phyloP scores from a whole-genome alignment of 192 early-diverging fungal genomes.

The Gonapodya sp. region DNA sequence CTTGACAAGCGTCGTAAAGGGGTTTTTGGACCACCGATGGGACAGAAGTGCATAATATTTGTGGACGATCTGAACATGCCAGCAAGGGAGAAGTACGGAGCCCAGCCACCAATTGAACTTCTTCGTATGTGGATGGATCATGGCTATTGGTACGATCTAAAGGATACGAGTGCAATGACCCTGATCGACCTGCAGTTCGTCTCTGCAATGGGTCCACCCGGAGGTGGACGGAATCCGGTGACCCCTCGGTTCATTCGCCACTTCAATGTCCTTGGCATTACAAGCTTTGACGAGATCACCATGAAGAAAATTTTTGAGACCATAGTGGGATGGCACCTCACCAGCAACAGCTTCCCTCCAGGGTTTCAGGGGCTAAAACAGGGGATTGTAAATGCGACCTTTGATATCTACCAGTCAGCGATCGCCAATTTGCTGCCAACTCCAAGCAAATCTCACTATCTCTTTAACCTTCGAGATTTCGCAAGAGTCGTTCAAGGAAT shows the following conservation, averaged over 20 bases:
- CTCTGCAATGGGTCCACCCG: slow-evolving; percentile 50
- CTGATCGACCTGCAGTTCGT: slow-evolving; percentile 50
- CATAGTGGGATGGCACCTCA: slow-evolving; percentile 47
- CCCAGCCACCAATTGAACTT: slow-evolving; percentile 51
- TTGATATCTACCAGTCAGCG: slow-evolving; percentile 39
- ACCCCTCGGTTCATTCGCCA: slow-evolving; percentile 44
- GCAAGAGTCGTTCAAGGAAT: slow-evolving; percentile 46
- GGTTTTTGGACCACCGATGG: slow-evolving; percentile 45
- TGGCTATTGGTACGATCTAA: slow-evolving; percentile 45
- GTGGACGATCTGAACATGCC: slow-evolving; percentile 58
- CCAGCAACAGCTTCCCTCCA: slow-evolving; percentile 29
- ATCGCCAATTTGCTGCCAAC: slow-evolving; percentile 47
- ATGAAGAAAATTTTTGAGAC: slow-evolving; percentile 45
- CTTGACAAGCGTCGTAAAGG: slow-evolving; percentile 49
- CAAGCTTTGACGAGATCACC: slow-evolving; percentile 41
- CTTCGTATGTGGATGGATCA: slow-evolving; percentile 55
- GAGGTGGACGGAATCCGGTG: slow-evolving; percentile 46
- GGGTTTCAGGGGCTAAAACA: slow-evolving; percentile 28
- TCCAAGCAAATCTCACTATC: slow-evolving; percentile 50
- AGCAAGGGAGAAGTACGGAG: slow-evolving; percentile 44
- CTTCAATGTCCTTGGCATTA: slow-evolving; percentile 43
- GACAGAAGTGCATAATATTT: slow-evolving; percentile 43
- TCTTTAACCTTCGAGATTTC: slow-evolving; percentile 53
- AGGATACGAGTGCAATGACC: slow-evolving; percentile 18
- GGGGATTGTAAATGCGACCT: slow-evolving; percentile 33